Evolutionary conservation across 345 rosid species (phyloP), one percentile per base, ranked within the genome.

Genomic region (Eucalyptus tenuipes): DNA sequence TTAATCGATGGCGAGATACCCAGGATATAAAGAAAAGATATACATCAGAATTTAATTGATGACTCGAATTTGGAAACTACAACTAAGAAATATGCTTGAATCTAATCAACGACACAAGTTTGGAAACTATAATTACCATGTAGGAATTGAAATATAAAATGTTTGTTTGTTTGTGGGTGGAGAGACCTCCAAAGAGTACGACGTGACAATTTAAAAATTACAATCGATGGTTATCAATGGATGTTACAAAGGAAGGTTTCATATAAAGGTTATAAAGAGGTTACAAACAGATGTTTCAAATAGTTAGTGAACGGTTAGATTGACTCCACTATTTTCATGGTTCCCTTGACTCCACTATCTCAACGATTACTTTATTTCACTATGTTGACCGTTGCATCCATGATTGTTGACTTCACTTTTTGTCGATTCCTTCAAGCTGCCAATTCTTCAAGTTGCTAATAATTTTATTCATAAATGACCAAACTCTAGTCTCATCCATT

Each of bases 371-470:
- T 55, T 55, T 55, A 55, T 55, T 55, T 25, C 61, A 55, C 11
- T 6, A 24, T 10, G 29, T 55, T 55, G 61, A 55, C 3, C 0
- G 29, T 55, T 55, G 29, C 61, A 22, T 55, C 29, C 1, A 18
- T 22, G 13, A 55, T 22, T 10, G 61, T 55, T 4, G 29, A 24
- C 29, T 55, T 25, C 61, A 24, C 13, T 55, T 55, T 55, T 55
- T 4, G 1, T 55, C 6, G 6, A 55, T 55, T 24, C 29, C 61
- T 55, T 55, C 29, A 55, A 55, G 61, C 3, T 10, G 29, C 13
- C 0, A 2, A 55, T 1, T 55, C 61, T 55, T 55, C 61, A 55
- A 24, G 61, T 55, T 55, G 6, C 0, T 0, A 25, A 10, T 4
- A 55, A 55, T 55, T 50, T 25, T 25, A 25, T 24, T 55, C 29